Percentiles rank a stretch among this genome's conserved stretches.
These are phyloP conservation scores for Solanum hybrid DNA, from an alignment of 305 asterid genomes.

Conservation along the genomic window DNA sequence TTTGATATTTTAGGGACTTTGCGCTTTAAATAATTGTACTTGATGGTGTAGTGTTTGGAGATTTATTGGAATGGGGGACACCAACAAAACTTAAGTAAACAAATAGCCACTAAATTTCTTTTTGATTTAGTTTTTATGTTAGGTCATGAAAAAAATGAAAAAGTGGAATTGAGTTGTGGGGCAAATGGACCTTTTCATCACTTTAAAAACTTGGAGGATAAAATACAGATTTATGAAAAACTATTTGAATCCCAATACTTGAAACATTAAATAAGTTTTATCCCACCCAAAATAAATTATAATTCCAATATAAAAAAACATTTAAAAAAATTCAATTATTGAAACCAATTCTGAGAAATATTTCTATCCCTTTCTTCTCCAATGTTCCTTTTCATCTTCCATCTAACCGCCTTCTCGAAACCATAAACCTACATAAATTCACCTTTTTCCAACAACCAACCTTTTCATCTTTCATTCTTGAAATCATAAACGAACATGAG, in stretches of 20 bases:
- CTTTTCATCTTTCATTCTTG: neutral
- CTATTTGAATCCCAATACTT: no score
- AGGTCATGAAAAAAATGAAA: neutral
- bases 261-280: neutral
- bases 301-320: no score
- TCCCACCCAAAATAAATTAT: neutral
- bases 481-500: neutral
- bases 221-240: no score
- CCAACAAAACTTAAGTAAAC: neutral
- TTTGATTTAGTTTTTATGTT: neutral
- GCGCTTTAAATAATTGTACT: neutral
- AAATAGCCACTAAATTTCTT: neutral
- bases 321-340: neutral
- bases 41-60: neutral
- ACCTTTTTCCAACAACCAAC: neutral
- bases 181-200: no score
- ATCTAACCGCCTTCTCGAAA: neutral
- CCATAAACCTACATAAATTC: neutral
- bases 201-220: neutral
- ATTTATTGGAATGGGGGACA: neutral
- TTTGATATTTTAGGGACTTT: neutral
- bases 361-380: neutral
- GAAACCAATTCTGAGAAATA: neutral
- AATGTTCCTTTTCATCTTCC: neutral
- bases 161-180: neutral